A percentile compares a stretch with the other conserved stretches of the same genome.
phyloP scores from a whole-genome alignment of 1,284 basidiomycete species.

The Rhodotorula mucilaginosa region DNA sequence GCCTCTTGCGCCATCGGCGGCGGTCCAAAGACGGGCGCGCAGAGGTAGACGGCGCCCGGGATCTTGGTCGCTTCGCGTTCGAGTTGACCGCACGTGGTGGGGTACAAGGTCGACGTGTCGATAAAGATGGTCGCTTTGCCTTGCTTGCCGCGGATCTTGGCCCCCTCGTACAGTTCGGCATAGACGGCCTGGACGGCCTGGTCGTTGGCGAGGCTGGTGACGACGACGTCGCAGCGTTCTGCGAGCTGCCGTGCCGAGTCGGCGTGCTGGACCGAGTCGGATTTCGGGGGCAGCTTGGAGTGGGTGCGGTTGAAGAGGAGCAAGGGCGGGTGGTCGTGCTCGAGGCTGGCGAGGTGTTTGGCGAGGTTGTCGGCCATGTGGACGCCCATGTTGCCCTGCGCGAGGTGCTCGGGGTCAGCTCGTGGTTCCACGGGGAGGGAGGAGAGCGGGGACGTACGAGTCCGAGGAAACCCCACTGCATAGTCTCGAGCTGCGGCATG shows the following conservation, averaged over 20 bases:
- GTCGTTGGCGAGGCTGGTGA: constrained; percentile 74
- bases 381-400: constrained; percentile 59
- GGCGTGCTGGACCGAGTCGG: constrained; percentile 58
- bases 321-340: constrained; percentile 43
- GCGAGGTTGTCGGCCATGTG: constrained; percentile 74
- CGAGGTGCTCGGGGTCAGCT: not conserved
- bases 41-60: constrained; percentile 63
- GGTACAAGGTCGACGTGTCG: constrained; percentile 42
- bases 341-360: constrained; percentile 59
- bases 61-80: constrained; percentile 65
- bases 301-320: constrained; percentile 65
- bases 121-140: constrained; percentile 36
- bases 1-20: constrained; percentile 53
- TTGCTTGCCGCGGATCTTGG: constrained; percentile 27
- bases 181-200: constrained; percentile 69
- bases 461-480: constrained; percentile 36
- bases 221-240: constrained; percentile 69
- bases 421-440: no score
- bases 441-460: constrained; percentile 14
- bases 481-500: not conserved
- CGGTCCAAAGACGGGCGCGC: constrained; percentile 76
- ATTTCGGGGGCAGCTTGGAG: constrained; percentile 61
- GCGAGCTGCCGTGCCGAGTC: constrained; percentile 60
- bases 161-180: constrained; percentile 46
- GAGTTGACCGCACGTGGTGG: constrained; percentile 57